phyloP scores from a whole-genome alignment of 2,329 filamentous ascomycete species.

The Xylariomycetidae sp. region DNA sequence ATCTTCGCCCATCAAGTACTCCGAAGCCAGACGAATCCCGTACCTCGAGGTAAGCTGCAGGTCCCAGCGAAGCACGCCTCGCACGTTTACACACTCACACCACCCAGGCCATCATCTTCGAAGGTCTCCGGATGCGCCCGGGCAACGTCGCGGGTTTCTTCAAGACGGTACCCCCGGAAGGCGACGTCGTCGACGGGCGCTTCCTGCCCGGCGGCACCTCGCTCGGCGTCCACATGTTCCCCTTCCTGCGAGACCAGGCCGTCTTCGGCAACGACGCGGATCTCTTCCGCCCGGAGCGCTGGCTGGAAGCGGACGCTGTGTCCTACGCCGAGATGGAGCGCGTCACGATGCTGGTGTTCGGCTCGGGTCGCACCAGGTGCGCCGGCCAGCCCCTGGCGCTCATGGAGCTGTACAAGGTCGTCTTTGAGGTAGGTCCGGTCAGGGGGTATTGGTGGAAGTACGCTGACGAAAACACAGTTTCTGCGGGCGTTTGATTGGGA shows the following conservation, averaged over 20 bases:
- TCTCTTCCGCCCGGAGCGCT: constrained; percentile 38
- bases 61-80: neutral
- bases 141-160: constrained; percentile 21
- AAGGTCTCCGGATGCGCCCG: constrained; percentile 32
- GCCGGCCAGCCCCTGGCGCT: constrained; percentile 35
- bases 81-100: neutral
- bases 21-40: constrained; percentile 26
- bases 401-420: constrained; percentile 36
- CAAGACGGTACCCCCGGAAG: constrained; percentile 22
- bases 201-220: constrained; percentile 32
- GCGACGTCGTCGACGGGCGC: constrained; percentile 24
- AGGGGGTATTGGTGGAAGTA: neutral
- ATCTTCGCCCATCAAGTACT: constrained; percentile 24
- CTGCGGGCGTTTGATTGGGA: neutral
- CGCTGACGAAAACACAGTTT: neutral
- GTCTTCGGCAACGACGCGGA: constrained; percentile 32
- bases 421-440: constrained; percentile 32
- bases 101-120: constrained; percentile 29
- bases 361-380: constrained; percentile 33
- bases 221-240: constrained; percentile 30
- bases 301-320: constrained; percentile 29
- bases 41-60: constrained; percentile 18
- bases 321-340: constrained; percentile 27
- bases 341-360: constrained; percentile 33
- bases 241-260: constrained; percentile 25